Evolutionary conservation across 2,329 filamentous ascomycete genomes (phyloP).

Genomic region (Aspergillus pseudoterreus): DNA sequence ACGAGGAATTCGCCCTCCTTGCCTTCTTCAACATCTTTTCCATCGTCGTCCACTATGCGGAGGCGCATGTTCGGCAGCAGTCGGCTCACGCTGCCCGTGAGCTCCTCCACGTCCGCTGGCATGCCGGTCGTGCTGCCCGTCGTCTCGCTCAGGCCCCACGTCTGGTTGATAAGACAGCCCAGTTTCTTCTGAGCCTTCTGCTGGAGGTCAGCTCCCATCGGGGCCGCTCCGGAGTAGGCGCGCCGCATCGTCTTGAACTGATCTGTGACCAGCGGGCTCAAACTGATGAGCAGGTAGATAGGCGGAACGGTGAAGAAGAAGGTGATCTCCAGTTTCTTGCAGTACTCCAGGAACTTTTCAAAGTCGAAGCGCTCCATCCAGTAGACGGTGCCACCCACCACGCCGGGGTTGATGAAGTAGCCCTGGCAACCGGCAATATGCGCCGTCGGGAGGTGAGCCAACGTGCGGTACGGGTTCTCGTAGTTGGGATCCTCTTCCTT

Average conservation of each 20-base stretch:
- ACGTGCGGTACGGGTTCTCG: slow-evolving; percentile 7
- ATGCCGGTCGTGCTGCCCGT: slow-evolving; percentile 13
- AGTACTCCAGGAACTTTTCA: slow-evolving; percentile 44
- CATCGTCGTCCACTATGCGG: slow-evolving; percentile 53
- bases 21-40: slow-evolving; percentile 48
- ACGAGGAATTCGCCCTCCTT: slow-evolving; percentile 50
- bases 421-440: slow-evolving; percentile 43
- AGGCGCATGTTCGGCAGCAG: slow-evolving; percentile 29
- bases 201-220: slow-evolving; percentile 13
- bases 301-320: slow-evolving; percentile 51
- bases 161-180: slow-evolving; percentile 37
- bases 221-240: slow-evolving; percentile 12
- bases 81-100: slow-evolving; percentile 11
- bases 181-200: slow-evolving; percentile 12
- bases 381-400: slow-evolving; percentile 35
- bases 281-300: slow-evolving; percentile 46
- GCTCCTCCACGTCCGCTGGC: slow-evolving; percentile 10
- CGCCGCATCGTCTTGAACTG: slow-evolving; percentile 36
- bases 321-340: slow-evolving; percentile 45
- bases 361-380: slow-evolving; percentile 46
- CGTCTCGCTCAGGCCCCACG: slow-evolving; percentile 53
- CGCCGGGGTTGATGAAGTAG: slow-evolving; percentile 36
- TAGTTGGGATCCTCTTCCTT: slow-evolving; percentile 19
- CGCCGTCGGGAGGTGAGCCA: slow-evolving; percentile 48
- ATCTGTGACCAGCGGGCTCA: slow-evolving; percentile 40